Conservation (phyloP, 2,329 filamentous ascomycete genomes). For the Talaromyces verruculosus region DNA sequence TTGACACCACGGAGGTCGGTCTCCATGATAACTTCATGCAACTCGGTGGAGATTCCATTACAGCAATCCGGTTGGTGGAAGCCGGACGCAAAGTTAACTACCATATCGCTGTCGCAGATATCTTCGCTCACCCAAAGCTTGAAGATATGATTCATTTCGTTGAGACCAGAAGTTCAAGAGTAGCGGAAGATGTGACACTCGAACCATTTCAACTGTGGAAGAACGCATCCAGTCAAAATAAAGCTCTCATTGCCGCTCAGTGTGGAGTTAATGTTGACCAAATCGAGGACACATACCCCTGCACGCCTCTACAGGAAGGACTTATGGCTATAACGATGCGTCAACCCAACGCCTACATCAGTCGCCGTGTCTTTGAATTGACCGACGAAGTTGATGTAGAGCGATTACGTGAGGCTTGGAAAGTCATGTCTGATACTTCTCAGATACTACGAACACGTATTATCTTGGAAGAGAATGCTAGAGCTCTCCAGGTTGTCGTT, state of each 20-base stretch:
- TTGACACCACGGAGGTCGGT: constrained; percentile 34
- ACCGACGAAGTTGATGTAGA: constrained; percentile 36
- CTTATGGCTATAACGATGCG: constrained; percentile 48
- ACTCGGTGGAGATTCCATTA: constrained; percentile 19
- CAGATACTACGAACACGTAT: constrained; percentile 24
- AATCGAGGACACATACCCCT: constrained; percentile 44
- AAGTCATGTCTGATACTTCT: neutral
- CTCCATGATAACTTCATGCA: constrained; percentile 20
- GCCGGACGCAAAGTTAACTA: constrained; percentile 38
- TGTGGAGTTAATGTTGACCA: constrained; percentile 13
- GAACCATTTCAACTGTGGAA: neutral
- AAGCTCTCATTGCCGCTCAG: neutral
- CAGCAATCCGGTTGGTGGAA: constrained; percentile 41
- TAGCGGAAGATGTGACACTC: neutral
- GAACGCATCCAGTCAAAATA: neutral
- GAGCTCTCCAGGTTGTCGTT: constrained; percentile 18
- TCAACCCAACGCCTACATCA: constrained; percentile 46
- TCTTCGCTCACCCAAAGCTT: constrained; percentile 36
- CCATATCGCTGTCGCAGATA: constrained; percentile 44
- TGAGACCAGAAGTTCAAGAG: neutral
- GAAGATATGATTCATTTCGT: neutral
- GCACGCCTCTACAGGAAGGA: constrained; percentile 44
- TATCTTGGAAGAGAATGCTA: constrained; percentile 40
- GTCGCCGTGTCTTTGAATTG: constrained; percentile 44
- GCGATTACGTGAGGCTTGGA: constrained; percentile 34